These are phyloP conservation scores for Azolla pinnata DNA, from an alignment of 75 land plant genomes.

Conservation along the genomic window DNA sequence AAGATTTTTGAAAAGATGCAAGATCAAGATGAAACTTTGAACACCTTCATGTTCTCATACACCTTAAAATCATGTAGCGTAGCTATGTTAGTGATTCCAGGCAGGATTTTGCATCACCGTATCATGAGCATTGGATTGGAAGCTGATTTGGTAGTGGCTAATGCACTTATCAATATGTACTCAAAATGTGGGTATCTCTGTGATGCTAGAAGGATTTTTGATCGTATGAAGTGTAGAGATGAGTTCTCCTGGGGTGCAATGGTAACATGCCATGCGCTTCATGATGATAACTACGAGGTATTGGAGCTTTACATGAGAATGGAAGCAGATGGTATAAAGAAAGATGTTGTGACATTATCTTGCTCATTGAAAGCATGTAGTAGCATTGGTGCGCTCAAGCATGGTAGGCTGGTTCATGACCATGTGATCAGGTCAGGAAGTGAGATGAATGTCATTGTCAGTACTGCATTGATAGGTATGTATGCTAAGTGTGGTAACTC, in stretches of 20 bases:
- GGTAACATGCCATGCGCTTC: neutral
- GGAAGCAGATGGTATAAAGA: constrained; percentile 2
- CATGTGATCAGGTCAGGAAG: constrained; percentile 10
- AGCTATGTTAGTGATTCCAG: neutral
- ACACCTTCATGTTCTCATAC: constrained; percentile 28
- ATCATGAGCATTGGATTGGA: neutral
- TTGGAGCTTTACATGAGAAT: neutral
- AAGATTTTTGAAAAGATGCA: constrained; percentile 36
- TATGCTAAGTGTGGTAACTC: constrained; percentile 35
- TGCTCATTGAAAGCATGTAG: constrained; percentile 36
- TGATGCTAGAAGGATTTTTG: neutral
- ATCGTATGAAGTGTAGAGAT: neutral
- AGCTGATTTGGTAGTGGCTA: constrained; percentile 1
- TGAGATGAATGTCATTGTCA: constrained; percentile 24
- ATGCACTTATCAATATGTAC: neutral
- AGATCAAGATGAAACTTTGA: constrained; percentile 14
- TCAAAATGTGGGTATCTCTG: neutral
- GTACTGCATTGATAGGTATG: constrained; percentile 45
- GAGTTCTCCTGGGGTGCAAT: constrained; percentile 5
- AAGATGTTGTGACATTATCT: neutral
- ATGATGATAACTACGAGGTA: neutral
- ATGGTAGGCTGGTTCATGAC: constrained; percentile 37
- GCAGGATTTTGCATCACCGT: neutral
- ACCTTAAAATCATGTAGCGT: neutral
- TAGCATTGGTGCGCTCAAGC: constrained; percentile 45